A percentile compares a stretch with the other conserved stretches of the same genome.
Evolutionary conservation across 192 early-diverging fungal genomes (phyloP).

Genomic region (Dissophora globulifera): DNA sequence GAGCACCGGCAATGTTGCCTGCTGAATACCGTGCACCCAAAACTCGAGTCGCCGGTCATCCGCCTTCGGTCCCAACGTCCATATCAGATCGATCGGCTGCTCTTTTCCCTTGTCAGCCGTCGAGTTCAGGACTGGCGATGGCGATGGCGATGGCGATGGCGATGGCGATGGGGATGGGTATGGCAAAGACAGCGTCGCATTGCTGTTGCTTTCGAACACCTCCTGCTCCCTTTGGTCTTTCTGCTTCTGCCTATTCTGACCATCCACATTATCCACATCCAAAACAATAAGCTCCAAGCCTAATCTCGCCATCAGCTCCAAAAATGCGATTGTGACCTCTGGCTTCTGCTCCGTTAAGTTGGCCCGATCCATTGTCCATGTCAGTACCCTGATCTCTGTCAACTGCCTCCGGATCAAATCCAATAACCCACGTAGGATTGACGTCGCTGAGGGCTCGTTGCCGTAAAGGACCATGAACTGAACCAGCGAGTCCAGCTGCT

Average conservation of each 20-base stretch:
- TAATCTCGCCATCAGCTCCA: conserved; percentile 33
- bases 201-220: neutral
- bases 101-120: too few relatives aligned
- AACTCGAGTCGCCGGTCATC: conserved; percentile 46
- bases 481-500: conserved; percentile 28
- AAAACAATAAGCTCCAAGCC: conserved; percentile 14
- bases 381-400: conserved; percentile 9
- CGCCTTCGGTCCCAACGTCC: conserved; percentile 38
- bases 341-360: conserved; percentile 47
- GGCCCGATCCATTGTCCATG: conserved; percentile 42
- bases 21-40: conserved; percentile 24
- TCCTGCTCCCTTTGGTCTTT: neutral
- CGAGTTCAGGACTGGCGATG: too few relatives aligned
- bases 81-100: conserved; percentile 25
- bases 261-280: neutral
- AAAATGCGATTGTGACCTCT: conserved; percentile 32
- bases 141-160: neutral
- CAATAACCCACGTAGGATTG: conserved; percentile 32
- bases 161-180: neutral
- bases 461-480: conserved; percentile 34
- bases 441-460: conserved; percentile 29
- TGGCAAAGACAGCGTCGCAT: conserved; percentile 3
- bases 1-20: conserved; percentile 13
- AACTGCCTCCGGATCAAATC: conserved; percentile 30
- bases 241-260: neutral